Base-by-base conservation (phyloP, 2,329 filamentous ascomycete species). In the Fusarium proliferatum region DNA sequence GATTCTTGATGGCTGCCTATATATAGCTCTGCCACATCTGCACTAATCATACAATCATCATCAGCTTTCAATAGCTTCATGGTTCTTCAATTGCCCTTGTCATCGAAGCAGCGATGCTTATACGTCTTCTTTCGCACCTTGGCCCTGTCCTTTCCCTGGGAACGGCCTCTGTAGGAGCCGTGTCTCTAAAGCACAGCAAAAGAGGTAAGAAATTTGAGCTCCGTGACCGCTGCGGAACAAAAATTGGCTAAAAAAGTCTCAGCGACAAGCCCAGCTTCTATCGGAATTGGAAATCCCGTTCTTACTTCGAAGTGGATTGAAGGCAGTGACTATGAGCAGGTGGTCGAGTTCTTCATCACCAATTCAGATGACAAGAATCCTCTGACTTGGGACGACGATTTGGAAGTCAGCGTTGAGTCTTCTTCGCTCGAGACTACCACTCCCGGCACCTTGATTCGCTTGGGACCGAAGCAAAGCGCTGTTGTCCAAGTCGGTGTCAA, bases 51-150 rank as follows among this genome's bases (percentile, higher is more conserved):
- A 45, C 1, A 45, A 45, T 5, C 10, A 45, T 11, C 15, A 23
- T 2, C 17, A 30, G 3, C 30, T 4, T 26, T 4, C 11, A 19
- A 46, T 26, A 6, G 4, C 13, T 13, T 4, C 11, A 19, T 2
- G 19, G 5, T 2, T 19, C 2, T 12, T 1, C 8, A 9, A 9
- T 9, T 3, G 4, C 19, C 4, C 4, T 46, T 28, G 1, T 46
- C 7, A 2, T 28, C 8, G 2, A 19, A 9, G 0, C 11, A 10
- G 5, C 23, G 5, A 46, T 46, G 43, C 17, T 28, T 9, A 9
- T 46, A 9, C 11, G 12, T 4, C 23, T 19, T 13, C 11, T 28
- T 28, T 13, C 23, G 13, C 8, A 28, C 11, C 11, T 46, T 11
- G 17, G 43, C 23, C 28, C 43, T 9, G 17, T 6, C 8, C 8